Percentiles rank a stretch among this genome's conserved stretches.
These are phyloP conservation scores for Trichoderma breve DNA, from an alignment of 2,329 filamentous ascomycete species.

Conservation along the genomic window DNA sequence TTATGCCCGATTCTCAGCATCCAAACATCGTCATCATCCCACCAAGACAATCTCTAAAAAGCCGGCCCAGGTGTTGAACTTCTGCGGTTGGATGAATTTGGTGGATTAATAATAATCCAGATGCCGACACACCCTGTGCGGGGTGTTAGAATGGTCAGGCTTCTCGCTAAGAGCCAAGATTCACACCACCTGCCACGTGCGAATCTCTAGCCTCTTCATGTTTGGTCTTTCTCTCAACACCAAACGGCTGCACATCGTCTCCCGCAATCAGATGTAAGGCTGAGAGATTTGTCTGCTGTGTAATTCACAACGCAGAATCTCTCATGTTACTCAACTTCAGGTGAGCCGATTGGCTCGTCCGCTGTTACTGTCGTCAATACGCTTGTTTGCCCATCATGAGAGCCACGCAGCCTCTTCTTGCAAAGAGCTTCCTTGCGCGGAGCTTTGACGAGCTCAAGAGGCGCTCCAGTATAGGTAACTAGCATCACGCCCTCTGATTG, in stretches of 20 bases:
- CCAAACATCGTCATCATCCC: background rate
- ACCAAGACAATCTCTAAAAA: background rate
- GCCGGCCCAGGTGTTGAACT: conserved; percentile 3
- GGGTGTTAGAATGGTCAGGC: background rate
- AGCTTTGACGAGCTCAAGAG: conserved; percentile 61
- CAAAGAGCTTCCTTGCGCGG: conserved; percentile 56
- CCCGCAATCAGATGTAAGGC: background rate
- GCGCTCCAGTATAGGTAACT: conserved; percentile 53
- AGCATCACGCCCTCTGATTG: too few species aligned
- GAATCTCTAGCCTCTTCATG: background rate
- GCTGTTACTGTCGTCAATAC: background rate
- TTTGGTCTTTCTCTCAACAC: conserved; percentile 1
- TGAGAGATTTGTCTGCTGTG: background rate
- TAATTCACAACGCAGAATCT: background rate
- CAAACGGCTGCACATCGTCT: background rate
- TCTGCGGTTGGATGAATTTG: background rate
- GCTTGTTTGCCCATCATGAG: conserved; percentile 43
- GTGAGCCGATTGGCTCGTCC: conserved; percentile 33
- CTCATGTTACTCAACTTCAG: conserved; percentile 27
- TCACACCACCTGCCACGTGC: background rate
- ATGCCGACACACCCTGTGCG: background rate
- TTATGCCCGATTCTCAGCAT: background rate
- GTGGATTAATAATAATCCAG: conserved; percentile 21
- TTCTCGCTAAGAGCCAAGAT: background rate
- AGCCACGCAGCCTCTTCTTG: conserved; percentile 42